Evolutionary conservation across 805 yeast species (phyloP).

Genomic region (Wickerhamiella kurtzmanii): DNA sequence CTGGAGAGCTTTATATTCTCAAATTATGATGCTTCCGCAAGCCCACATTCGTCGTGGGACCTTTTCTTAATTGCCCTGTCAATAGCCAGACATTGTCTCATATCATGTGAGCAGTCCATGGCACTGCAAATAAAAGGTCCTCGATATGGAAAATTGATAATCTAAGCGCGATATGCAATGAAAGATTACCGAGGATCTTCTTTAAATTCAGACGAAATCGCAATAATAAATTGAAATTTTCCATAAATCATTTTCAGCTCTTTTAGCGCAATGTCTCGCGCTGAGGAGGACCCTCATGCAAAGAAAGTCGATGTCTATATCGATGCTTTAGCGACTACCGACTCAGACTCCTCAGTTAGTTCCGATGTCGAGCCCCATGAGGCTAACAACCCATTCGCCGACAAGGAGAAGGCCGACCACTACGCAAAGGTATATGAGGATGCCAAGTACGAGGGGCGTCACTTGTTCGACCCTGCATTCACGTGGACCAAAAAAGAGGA

Average conservation of each 20-base stretch:
- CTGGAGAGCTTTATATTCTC: not conserved
- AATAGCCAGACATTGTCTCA: not conserved
- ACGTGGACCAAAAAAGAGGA: conserved; percentile 45
- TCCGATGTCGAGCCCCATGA: conserved; percentile 4
- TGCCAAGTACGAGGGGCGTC: conserved; percentile 41
- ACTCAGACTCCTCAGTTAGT: not conserved
- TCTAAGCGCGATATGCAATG: not conserved
- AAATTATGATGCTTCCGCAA: no score
- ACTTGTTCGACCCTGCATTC: conserved; percentile 43
- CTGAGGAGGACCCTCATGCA: not conserved
- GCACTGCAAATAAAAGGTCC: not conserved
- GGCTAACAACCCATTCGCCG: conserved; percentile 28
- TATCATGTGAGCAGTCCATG: not conserved
- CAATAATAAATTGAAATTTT: not conserved
- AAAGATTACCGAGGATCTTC: not conserved
- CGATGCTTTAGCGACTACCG: not conserved
- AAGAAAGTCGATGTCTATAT: not conserved
- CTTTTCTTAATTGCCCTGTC: no score
- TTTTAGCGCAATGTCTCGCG: no score
- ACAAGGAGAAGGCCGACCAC: conserved; percentile 35
- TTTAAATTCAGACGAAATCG: no score
- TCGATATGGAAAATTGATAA: not conserved
- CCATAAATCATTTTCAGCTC: no score
- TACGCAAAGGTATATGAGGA: conserved; percentile 35
- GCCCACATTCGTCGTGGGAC: no score